Evolutionary conservation across 2,329 filamentous ascomycete species (phyloP).

Genomic region (Stagonosporopsis tanaceti): DNA sequence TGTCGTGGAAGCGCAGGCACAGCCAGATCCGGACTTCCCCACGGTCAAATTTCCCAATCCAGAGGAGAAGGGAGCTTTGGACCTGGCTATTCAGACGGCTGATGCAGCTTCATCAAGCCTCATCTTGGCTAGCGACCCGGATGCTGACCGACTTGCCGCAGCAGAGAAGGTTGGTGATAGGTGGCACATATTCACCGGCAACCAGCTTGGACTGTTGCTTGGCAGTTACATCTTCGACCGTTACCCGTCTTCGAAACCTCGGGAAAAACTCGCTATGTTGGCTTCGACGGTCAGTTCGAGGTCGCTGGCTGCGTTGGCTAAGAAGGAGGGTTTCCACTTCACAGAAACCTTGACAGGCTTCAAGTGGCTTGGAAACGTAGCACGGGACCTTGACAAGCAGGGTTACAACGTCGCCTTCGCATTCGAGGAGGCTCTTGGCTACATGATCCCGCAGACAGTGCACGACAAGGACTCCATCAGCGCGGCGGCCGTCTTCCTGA

Average conservation of each 20-base stretch:
- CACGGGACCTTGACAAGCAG: slow-evolving; percentile 57
- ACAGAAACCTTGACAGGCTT: slow-evolving; percentile 71
- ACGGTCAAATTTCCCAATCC: slow-evolving; percentile 72
- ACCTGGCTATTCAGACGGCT: slow-evolving; percentile 65
- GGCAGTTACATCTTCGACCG: slow-evolving; percentile 65
- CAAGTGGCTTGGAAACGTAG: slow-evolving; percentile 72
- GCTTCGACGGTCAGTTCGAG: slow-evolving; percentile 70
- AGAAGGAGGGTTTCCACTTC: slow-evolving; percentile 63
- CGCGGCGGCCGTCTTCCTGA: slow-evolving; percentile 66
- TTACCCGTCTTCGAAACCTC: slow-evolving; percentile 46
- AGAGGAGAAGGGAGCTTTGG: slow-evolving; percentile 69
- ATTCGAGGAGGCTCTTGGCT: slow-evolving; percentile 72
- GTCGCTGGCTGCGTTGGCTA: slow-evolving; percentile 67
- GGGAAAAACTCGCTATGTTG: slow-evolving; percentile 61
- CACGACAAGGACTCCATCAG: slow-evolving; percentile 72
- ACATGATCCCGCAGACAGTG: slow-evolving; percentile 70
- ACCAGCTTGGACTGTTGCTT: slow-evolving; percentile 68
- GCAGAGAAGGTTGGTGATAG: slow-evolving; percentile 64
- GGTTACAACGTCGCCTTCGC: slow-evolving; percentile 65
- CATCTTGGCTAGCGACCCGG: slow-evolving; percentile 70
- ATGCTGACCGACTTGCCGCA: slow-evolving; percentile 70
- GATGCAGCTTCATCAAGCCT: slow-evolving; percentile 58
- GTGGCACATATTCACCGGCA: slow-evolving; percentile 71
- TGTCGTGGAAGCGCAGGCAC: slow-evolving; percentile 59
- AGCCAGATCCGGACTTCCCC: slow-evolving; percentile 70